phyloP scores from a whole-genome alignment of 2,329 filamentous ascomycete genomes.

The Aspergillus tubingensis region DNA sequence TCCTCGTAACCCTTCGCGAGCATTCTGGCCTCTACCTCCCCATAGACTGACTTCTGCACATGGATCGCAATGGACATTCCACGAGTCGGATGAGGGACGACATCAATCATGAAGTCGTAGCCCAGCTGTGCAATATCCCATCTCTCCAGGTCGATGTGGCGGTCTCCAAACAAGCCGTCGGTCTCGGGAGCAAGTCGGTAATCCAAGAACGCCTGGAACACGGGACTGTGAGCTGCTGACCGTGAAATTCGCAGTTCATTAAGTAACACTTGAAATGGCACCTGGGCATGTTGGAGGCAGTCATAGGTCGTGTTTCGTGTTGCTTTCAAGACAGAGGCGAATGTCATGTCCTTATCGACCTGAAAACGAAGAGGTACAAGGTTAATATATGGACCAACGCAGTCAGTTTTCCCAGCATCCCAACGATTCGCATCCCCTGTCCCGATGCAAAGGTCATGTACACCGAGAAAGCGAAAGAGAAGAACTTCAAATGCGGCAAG shows the following conservation, averaged over 20 bases:
- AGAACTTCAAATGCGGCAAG: constrained; percentile 45
- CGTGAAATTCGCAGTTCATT: constrained; percentile 45
- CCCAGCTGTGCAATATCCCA: constrained; percentile 22
- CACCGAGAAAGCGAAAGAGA: constrained; percentile 36
- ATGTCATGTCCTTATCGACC: not conserved
- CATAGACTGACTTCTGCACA: constrained; percentile 38
- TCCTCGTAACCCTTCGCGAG: constrained; percentile 14
- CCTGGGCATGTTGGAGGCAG: not conserved
- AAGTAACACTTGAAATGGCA: constrained; percentile 55
- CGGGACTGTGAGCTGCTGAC: constrained; percentile 43
- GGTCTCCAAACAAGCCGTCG: constrained; percentile 25
- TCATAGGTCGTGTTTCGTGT: no score
- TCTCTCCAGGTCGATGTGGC: not conserved
- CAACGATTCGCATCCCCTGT: constrained; percentile 49
- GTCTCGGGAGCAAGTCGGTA: constrained; percentile 42
- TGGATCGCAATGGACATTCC: constrained; percentile 21
- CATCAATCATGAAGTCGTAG: constrained; percentile 42
- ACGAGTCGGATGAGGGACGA: constrained; percentile 34
- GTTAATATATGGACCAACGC: constrained; percentile 53
- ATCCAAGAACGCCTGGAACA: constrained; percentile 55
- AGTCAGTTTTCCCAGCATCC: constrained; percentile 30
- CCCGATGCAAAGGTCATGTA: constrained; percentile 50
- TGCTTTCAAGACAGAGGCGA: no score
- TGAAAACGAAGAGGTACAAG: constrained; percentile 52
- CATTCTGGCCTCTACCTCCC: constrained; percentile 24